These are phyloP conservation scores for Metroxylon sagu DNA, from an alignment of 176 grass and related monocot species.

Conservation along the genomic window DNA sequence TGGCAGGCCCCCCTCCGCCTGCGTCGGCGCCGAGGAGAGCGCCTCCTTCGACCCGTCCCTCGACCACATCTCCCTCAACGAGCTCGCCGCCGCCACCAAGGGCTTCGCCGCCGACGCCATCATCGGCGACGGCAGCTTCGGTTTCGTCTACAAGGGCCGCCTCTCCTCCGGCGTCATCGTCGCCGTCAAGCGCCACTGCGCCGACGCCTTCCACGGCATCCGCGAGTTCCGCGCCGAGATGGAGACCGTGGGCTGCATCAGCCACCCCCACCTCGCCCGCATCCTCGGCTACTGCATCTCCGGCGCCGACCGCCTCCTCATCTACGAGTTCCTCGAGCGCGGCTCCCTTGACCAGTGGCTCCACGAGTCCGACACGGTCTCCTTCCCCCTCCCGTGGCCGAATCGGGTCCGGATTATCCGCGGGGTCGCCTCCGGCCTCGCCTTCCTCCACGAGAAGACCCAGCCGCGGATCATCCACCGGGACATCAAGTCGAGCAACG, in stretches of 20 bases:
- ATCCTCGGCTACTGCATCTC: conserved; percentile 68
- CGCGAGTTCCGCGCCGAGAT: conserved; percentile 81
- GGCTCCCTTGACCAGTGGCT: conserved; percentile 81
- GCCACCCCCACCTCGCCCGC: conserved; percentile 59
- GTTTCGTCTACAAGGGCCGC: conserved; percentile 81
- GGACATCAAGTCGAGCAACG: conserved; percentile 82
- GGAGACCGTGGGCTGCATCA: conserved; percentile 57
- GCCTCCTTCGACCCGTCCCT: conserved; percentile 35
- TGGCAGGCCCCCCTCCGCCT: not conserved
- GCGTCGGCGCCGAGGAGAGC: not conserved
- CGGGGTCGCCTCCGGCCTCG: conserved; percentile 50
- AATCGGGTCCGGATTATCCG: conserved; percentile 40
- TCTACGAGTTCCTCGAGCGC: conserved; percentile 77
- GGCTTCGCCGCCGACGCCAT: conserved; percentile 68
- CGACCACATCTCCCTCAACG: conserved; percentile 40
- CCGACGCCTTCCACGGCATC: conserved; percentile 49
- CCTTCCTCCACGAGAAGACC: conserved; percentile 65
- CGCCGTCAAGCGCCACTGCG: conserved; percentile 58
- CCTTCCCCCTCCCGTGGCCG: conserved; percentile 29
- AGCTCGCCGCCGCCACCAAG: conserved; percentile 51
- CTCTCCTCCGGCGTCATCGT: conserved; percentile 34
- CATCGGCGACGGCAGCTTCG: conserved; percentile 86
- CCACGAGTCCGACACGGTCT: conserved; percentile 25
- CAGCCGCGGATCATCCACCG: conserved; percentile 63
- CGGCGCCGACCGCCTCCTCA: conserved; percentile 56